Conservation (phyloP, 2,329 filamentous ascomycete genomes). For the Pezicula carpinea region DNA sequence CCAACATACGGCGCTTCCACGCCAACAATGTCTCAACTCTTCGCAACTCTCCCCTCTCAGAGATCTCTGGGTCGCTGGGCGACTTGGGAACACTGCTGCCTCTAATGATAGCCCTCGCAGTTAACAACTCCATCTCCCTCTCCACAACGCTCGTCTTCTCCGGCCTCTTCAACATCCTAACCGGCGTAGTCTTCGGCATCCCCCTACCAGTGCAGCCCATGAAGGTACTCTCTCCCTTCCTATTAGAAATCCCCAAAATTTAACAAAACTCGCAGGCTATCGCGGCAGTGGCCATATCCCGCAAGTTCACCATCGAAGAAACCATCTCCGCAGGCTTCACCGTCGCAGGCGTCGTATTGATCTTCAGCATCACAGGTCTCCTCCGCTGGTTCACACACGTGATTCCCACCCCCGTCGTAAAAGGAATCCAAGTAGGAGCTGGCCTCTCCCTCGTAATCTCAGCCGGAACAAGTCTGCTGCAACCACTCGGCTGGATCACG, state of each 20-base stretch:
- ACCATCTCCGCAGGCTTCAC: conserved; percentile 81
- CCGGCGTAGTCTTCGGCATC: conserved; percentile 78
- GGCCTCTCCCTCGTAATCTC: conserved; percentile 79
- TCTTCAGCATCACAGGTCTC: conserved; percentile 77
- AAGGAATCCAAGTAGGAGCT: conserved; percentile 91
- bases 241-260: not conserved
- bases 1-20: conserved; percentile 19
- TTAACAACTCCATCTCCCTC: conserved; percentile 74
- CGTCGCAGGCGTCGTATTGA: conserved; percentile 66
- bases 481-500: conserved; percentile 61
- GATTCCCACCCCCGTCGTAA: conserved; percentile 76
- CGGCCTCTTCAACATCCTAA: conserved; percentile 79
- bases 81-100: conserved; percentile 88
- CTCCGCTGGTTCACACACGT: conserved; percentile 67
- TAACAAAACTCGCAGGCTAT: conserved; percentile 55
- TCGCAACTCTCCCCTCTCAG: conserved; percentile 53
- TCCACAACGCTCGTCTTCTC: conserved; percentile 84
- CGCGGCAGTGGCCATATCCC: conserved; percentile 79
- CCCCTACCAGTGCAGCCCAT: conserved; percentile 89
- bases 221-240: conserved; percentile 41
- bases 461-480: conserved; percentile 64
- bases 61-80: conserved; percentile 84
- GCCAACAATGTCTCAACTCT: conserved; percentile 52
- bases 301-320: conserved; percentile 59
- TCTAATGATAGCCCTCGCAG: conserved; percentile 79